Percentiles rank a stretch among this genome's conserved stretches.
These are phyloP conservation scores for Penicillium flavigenum DNA, from an alignment of 495 filamentous ascomycete species.

Conservation along the genomic window DNA sequence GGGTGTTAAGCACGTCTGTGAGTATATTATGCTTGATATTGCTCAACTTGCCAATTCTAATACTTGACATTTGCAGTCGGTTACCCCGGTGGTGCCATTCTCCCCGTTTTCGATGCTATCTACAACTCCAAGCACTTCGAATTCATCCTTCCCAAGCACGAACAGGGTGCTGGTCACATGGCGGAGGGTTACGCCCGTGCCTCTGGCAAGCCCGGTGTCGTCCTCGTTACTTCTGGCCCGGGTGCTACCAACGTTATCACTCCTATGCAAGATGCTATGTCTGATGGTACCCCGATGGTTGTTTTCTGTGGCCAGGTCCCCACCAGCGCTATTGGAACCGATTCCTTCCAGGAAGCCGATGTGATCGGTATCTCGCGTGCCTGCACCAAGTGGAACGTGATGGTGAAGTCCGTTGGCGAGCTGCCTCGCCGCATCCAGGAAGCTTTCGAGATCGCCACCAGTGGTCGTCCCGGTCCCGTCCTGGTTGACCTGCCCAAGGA, in stretches of 20 bases:
- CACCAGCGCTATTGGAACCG: conserved; percentile 57
- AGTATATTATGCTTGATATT: conserved; percentile 39
- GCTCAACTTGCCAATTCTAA: conserved; percentile 11
- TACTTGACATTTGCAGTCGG: conserved; percentile 21
- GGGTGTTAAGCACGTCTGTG: conserved; percentile 87
- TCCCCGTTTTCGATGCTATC: conserved; percentile 61
- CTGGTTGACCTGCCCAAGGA: conserved; percentile 63
- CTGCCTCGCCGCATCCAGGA: conserved; percentile 60
- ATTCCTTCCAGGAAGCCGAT: conserved; percentile 66
- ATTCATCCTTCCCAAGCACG: conserved; percentile 62
- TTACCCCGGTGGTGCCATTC: conserved; percentile 48
- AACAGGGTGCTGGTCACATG: conserved; percentile 67
- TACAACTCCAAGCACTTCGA: conserved; percentile 62
- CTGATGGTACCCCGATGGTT: conserved; percentile 62
- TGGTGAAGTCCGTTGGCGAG: conserved; percentile 61
- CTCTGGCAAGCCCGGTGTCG: conserved; percentile 61
- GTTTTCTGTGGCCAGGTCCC: conserved; percentile 63
- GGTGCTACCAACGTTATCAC: conserved; percentile 63
- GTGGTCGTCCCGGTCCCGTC: conserved; percentile 61
- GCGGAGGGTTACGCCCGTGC: conserved; percentile 64
- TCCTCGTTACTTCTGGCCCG: conserved; percentile 65
- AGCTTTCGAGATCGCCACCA: conserved; percentile 63
- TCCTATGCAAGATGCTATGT: conserved; percentile 62
- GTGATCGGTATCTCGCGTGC: conserved; percentile 60
- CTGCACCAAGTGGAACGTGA: conserved; percentile 66